Base-by-base conservation (phyloP, 805 yeast species). In the Saccharomycopsis sp. region DNA sequence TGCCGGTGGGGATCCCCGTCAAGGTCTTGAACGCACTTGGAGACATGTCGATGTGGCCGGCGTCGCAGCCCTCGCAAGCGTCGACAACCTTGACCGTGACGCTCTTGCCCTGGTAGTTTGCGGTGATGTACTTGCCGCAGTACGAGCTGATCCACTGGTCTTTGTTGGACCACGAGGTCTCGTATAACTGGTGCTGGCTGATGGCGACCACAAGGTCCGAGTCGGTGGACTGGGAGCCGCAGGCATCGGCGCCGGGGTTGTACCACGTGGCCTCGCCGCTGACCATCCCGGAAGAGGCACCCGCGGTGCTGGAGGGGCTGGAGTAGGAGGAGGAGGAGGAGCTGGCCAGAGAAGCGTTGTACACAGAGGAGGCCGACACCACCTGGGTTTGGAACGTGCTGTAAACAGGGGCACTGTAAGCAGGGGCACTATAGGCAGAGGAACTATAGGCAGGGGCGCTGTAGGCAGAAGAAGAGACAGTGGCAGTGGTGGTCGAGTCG, bases 71-170 rank as follows among this genome's bases (percentile, higher is more conserved):
- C 32, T 53, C 69, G 53, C 79, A 74, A 15, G 73, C 58, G 54
- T 73, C 79, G 17, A 68, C 75, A 34, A 73, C 76, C 22, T 64
- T 67, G 30, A 73, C 79, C 20, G 57, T 62, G 34, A 72, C 74
- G 13, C 73, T 61, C 34, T 69, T 71, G 20, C 72, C 73, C 38
- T 58, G 53, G 52, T 67, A 71, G 44, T 40, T 52, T 4, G 71
- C 75, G 41, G 57, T 63, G 50, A 73, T 69, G 45, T 60, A 57
- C 50, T 62, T 65, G 22, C 78, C 78, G 54, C 80, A 73, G 51
- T 67, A 63, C 21, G 65, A 54, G 8, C 64, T 59, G 31, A 60
- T 9, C 42, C 67, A 63, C 49, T 71, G 62, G 57, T 65, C 67
- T 22, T 71, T 62, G 57, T 65, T 67, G 26, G 16, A 20, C 48